Percentiles rank a stretch among this genome's conserved stretches.
Conservation (phyloP, 768 basidiomycete genomes). For the Pleurotus djamor region DNA sequence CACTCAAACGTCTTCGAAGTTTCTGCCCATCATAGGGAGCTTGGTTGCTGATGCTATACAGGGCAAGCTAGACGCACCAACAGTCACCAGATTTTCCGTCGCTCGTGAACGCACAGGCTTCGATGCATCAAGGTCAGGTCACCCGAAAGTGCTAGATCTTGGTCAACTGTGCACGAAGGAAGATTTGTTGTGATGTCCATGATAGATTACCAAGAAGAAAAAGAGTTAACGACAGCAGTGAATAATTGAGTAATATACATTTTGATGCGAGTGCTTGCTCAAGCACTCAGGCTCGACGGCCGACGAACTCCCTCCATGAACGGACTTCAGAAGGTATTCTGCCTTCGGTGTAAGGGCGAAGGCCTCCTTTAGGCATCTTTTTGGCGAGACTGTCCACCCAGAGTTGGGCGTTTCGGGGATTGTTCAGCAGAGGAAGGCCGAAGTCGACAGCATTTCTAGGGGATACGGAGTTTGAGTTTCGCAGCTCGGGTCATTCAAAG, state of each 20-base stretch:
- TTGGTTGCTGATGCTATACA: constrained; percentile 75
- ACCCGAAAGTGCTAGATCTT: constrained; percentile 37
- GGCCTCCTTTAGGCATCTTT: constrained; percentile 80
- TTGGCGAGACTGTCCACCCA: constrained; percentile 87
- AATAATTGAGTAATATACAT: constrained; percentile 5
- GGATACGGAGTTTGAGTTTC: background rate
- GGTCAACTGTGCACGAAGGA: constrained; percentile 45
- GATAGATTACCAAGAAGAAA: background rate
- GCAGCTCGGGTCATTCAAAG: background rate
- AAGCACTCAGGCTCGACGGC: constrained; percentile 52
- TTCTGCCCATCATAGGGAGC: constrained; percentile 81
- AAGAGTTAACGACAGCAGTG: background rate
- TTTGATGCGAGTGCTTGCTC: background rate
- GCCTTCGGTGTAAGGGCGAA: constrained; percentile 82
- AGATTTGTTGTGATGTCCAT: constrained; percentile 30
- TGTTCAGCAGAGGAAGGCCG: constrained; percentile 88
- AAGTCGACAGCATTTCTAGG: constrained; percentile 94
- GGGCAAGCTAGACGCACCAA: constrained; percentile 49
- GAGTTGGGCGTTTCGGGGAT: constrained; percentile 83
- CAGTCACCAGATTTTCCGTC: constrained; percentile 63
- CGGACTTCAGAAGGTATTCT: constrained; percentile 87
- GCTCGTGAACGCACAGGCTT: constrained; percentile 34
- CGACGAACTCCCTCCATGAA: constrained; percentile 91
- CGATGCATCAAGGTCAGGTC: constrained; percentile 32
- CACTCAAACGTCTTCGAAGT: constrained; percentile 44